phyloP scores from a whole-genome alignment of 2,329 filamentous ascomycete genomes.

The Fusarium sp. region DNA sequence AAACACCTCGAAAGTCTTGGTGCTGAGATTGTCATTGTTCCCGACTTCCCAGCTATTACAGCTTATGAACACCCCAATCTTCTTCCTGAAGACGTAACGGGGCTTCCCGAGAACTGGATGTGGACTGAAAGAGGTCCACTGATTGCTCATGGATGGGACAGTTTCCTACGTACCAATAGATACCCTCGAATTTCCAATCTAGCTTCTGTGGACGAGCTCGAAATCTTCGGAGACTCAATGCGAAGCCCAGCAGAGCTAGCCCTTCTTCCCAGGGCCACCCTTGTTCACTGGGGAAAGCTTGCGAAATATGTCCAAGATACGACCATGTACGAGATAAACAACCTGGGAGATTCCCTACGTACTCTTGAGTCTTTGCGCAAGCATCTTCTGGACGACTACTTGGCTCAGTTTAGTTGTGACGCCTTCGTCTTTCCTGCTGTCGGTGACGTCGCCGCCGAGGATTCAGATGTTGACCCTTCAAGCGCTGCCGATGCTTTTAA shows the following conservation, averaged over 20 bases:
- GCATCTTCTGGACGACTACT: conserved; percentile 66
- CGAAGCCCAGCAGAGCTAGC: conserved; percentile 22
- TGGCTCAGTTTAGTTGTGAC: conserved; percentile 60
- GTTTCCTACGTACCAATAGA: background rate
- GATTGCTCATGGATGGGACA: background rate
- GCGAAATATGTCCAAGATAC: background rate
- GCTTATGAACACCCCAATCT: conserved; percentile 62
- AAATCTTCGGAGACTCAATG: conserved; percentile 54
- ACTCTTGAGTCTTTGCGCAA: conserved; percentile 63
- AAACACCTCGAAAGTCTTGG: conserved; percentile 13
- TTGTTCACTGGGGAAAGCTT: conserved; percentile 23
- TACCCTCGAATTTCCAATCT: conserved; percentile 46
- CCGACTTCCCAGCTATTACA: conserved; percentile 62
- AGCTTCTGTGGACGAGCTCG: conserved; percentile 55
- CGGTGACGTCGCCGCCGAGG: conserved; percentile 64
- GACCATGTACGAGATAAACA: conserved; percentile 59
- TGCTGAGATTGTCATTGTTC: conserved; percentile 15
- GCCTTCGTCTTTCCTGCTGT: conserved; percentile 64
- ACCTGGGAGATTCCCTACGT: conserved; percentile 59
- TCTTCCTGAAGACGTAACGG: conserved; percentile 51
- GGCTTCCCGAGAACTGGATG: conserved; percentile 60
- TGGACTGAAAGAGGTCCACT: conserved; percentile 53
- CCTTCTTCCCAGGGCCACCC: conserved; percentile 11
- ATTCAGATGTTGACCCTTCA: conserved; percentile 58
- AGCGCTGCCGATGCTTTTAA: conserved; percentile 37